A percentile compares a stretch with the other conserved stretches of the same genome.
Conservation (phyloP, 1,284 basidiomycete species). For the Pholiota adiposa region DNA sequence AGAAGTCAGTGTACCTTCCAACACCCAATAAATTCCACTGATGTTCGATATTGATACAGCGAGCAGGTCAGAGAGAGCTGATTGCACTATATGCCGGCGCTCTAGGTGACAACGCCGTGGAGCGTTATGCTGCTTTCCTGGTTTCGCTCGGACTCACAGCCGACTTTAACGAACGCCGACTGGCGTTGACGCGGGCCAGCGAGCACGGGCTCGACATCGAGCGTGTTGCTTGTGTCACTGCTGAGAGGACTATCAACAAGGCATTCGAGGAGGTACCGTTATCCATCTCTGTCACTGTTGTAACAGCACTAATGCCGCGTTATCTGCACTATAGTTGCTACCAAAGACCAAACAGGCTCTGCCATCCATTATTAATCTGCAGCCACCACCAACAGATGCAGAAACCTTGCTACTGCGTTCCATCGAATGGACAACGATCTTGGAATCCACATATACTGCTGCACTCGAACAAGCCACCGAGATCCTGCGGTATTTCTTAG, state of each 20-base stretch:
- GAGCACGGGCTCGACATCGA: conserved; percentile 87
- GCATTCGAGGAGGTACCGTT: conserved; percentile 57
- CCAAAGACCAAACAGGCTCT: conserved; percentile 61
- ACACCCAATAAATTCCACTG: neutral
- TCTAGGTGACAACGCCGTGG: conserved; percentile 89
- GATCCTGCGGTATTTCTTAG: conserved; percentile 86
- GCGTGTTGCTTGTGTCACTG: conserved; percentile 81
- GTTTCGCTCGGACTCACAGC: conserved; percentile 79
- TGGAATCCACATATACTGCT: conserved; percentile 72
- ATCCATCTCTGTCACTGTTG: neutral
- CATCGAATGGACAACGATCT: conserved; percentile 93
- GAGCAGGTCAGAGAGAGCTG: conserved; percentile 81
- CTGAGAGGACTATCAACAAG: conserved; percentile 78
- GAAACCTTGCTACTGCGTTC: conserved; percentile 82
- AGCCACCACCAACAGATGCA: conserved; percentile 52
- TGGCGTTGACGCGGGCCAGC: conserved; percentile 77
- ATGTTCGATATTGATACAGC: conserved; percentile 37
- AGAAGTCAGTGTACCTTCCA: conserved; percentile 53
- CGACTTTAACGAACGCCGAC: conserved; percentile 69
- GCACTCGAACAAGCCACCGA: conserved; percentile 87
- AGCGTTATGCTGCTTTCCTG: conserved; percentile 92
- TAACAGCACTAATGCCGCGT: too few species aligned
- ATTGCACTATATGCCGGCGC: conserved; percentile 95
- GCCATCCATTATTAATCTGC: conserved; percentile 59
- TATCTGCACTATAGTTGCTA: conserved; percentile 44